Evolutionary conservation across 129 eudicot genomes (phyloP).

Genomic region (Ambrosia artemisiifolia): DNA sequence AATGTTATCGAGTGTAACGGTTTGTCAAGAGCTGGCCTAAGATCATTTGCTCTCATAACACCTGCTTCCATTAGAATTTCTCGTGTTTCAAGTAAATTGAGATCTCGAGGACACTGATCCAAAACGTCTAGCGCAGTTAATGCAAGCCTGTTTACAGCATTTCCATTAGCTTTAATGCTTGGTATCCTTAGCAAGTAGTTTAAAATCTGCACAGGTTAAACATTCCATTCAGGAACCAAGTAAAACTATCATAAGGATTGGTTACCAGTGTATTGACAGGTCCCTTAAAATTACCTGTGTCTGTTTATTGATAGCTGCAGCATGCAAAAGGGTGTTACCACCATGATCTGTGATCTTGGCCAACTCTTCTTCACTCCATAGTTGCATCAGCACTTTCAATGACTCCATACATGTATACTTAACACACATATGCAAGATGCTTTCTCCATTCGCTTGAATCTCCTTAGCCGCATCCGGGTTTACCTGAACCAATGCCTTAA

Average conservation of each 20-base stretch:
- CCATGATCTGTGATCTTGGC: constrained; percentile 18
- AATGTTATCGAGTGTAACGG: neutral
- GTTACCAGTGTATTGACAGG: too few species aligned
- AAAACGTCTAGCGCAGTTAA: constrained; percentile 24
- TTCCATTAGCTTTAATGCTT: constrained; percentile 26
- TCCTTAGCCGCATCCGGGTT: constrained; percentile 21
- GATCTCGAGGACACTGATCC: constrained; percentile 25
- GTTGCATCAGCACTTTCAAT: constrained; percentile 24
- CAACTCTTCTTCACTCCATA: constrained; percentile 21
- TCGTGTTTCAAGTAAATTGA: constrained; percentile 20
- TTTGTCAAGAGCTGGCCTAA: constrained; percentile 1
- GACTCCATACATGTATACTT: constrained; percentile 16
- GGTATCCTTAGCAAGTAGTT: constrained; percentile 13
- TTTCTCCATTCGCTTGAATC: constrained; percentile 11
- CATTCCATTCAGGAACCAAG: neutral
- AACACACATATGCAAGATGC: constrained; percentile 34
- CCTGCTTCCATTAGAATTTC: constrained; percentile 23
- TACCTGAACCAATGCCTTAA: constrained; percentile 9
- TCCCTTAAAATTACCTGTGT: constrained; percentile 22
- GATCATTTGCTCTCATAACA: constrained; percentile 16
- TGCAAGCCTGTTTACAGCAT: constrained; percentile 22
- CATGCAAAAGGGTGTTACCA: constrained; percentile 44
- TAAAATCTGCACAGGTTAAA: constrained; percentile 17
- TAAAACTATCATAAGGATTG: neutral
- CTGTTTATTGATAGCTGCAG: constrained; percentile 28